These are phyloP conservation scores for Gremmenia infestans DNA, from an alignment of 2,329 filamentous ascomycete genomes.

Conservation along the genomic window DNA sequence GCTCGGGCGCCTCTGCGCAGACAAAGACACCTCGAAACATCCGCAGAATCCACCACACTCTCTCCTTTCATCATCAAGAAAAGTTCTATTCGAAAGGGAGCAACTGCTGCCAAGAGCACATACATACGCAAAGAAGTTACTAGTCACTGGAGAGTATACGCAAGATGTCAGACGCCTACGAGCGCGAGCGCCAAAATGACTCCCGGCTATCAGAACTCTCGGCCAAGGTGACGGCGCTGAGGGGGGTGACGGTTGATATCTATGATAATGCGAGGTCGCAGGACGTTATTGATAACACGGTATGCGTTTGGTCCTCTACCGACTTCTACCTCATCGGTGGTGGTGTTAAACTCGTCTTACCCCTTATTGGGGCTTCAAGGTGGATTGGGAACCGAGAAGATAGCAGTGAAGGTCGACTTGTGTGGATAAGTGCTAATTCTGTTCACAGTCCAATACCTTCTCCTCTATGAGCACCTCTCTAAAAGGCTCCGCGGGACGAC, in stretches of 20 bases:
- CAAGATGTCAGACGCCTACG: slow-evolving; percentile 70
- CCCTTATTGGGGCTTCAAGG: background rate
- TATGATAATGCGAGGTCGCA: slow-evolving; percentile 93
- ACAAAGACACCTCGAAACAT: slow-evolving; percentile 15
- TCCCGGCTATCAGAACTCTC: slow-evolving; percentile 86
- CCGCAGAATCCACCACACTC: slow-evolving; percentile 1
- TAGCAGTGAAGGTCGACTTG: background rate
- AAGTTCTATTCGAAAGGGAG: background rate
- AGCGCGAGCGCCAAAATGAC: slow-evolving; percentile 88
- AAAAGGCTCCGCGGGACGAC: slow-evolving; percentile 74
- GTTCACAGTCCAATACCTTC: slow-evolving; percentile 76
- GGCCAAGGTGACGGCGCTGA: slow-evolving; percentile 84
- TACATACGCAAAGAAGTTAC: background rate
- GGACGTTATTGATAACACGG: slow-evolving; percentile 80
- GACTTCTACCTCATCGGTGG: background rate
- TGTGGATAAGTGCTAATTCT: background rate
- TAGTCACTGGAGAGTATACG: background rate
- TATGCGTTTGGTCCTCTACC: slow-evolving; percentile 39
- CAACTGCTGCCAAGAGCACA: background rate
- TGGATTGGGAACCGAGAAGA: background rate
- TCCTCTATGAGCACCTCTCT: slow-evolving; percentile 78
- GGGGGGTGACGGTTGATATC: slow-evolving; percentile 93
- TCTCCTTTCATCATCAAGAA: background rate
- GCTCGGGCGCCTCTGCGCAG: slow-evolving; percentile 12
- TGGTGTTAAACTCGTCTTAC: background rate